Evolutionary conservation across 306 rosid genomes (phyloP), one percentile per base, ranked within the genome.

Genomic region (Dryas alaskensis): DNA sequence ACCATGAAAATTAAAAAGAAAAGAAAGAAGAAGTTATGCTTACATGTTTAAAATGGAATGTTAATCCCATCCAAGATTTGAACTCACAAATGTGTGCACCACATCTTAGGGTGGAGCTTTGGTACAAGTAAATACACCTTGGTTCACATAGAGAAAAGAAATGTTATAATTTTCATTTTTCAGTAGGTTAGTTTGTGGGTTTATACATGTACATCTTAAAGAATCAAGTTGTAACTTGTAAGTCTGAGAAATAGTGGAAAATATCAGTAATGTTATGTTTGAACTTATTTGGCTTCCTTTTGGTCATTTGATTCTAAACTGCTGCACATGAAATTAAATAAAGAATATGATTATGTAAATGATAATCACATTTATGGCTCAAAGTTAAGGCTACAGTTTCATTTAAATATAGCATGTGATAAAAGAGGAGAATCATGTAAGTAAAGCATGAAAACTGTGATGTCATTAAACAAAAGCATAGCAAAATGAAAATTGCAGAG

Each of bases 121-220:
- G 17, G 70, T 65, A 60, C 69, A 67, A 14, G 75, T 42, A 57
- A 58, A 72, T 74, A 75, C 49, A 67, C 63, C 22, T 66, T 66
- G 81, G 48, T 64, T 53, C 17, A 27, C 53, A 64, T 22, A 50
- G 59, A 58, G 61, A 17, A 50, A 62, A 27, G 51, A 62, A 44
- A 16, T 69, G 50, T 13, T 31, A 16, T 43, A 6, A 7, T 64
- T 39, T 60, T 44, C 51, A 51, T 45, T 27, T 27, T 46, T 54
- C 52, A 17, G 43, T 53, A 22, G 40, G 54, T 37, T 44, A 76
- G 16, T 55, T 63, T 71, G 8, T 54, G 45, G 39, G 75, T 74
- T 68, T 76, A 71, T 78, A 65, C 80, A 12, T 78, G 81, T 84
- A 75, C 58, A 78, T 72, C 77, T 59, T 63, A 39, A 14, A 49